Evolutionary conservation across 2,329 filamentous ascomycete species (phyloP), one percentile per base, ranked within the genome.

Genomic region (Sordariomycetes sp.): DNA sequence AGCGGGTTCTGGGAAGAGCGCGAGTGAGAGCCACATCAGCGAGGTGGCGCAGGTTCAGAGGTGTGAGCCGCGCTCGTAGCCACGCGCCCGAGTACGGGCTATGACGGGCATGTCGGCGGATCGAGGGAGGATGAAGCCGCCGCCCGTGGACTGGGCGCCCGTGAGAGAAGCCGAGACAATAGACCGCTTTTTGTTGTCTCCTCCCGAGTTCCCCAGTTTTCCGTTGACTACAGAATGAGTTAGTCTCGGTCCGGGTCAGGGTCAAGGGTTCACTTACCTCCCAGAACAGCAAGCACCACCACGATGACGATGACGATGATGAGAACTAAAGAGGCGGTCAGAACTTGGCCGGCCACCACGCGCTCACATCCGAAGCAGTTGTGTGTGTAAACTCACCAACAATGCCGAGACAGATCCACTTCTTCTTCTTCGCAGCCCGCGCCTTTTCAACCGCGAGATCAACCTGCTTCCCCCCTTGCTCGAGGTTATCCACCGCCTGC

Each of bases 371-470:
- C 40, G 16, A 46, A 46, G 18, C 40, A 46, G 28, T 4, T 32
- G 8, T 32, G 4, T 8, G 28, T 32, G 28, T n/a, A 8, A 7
- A 67, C 80, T 65, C 76, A 83, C 80, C 75, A 65, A 79, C 75
- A 67, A 97, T 90, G 66, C 87, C 85, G 64, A 96, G 75, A 78
- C 91, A 96, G 70, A 89, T 92, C 92, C 91, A 96, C 88, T 97
- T 97, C 90, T 95, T 96, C 76, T 85, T 89, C 65, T 89, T 82
- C 56, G 88, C 89, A 65, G 84, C 82, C 70, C 87, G 80, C 8
- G 93, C 92, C 64, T 89, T 96, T 61, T 81, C 79, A 62, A 96
- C 88, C 14, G 92, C 92, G 18, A 81, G 81, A 46, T 80, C 85
- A 60, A 97, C 88, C 71, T 97, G 85, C 62, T 84, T 81, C 68